These are phyloP conservation scores for Amniculicola lignicola DNA, from an alignment of 495 filamentous ascomycete genomes.

Conservation along the genomic window DNA sequence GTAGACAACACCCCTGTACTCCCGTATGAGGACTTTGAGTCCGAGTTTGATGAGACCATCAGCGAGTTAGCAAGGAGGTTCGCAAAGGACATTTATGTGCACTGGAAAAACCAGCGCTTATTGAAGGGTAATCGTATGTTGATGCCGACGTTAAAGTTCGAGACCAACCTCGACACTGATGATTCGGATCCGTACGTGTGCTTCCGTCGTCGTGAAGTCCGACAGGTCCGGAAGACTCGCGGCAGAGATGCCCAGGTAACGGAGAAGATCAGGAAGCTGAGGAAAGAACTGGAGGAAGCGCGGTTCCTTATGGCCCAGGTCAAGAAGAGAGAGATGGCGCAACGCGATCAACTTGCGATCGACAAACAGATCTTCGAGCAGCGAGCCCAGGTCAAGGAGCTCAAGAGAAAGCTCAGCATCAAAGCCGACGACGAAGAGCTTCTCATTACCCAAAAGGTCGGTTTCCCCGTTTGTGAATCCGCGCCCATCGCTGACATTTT, in stretches of 20 bases:
- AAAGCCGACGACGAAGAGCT: constrained; percentile 88
- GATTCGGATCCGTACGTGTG: constrained; percentile 97
- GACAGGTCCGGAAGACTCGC: constrained; percentile 90
- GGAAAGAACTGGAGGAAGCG: constrained; percentile 88
- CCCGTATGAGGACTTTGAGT: constrained; percentile 74
- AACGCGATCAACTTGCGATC: constrained; percentile 68
- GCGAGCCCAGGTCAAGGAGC: constrained; percentile 73
- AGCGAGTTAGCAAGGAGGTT: constrained; percentile 63
- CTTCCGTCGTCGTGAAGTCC: constrained; percentile 92
- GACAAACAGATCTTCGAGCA: constrained; percentile 78
- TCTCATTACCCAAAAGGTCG: constrained; percentile 87
- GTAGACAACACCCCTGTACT: constrained; percentile 82
- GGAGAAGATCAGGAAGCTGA: constrained; percentile 87
- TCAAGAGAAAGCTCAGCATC: constrained; percentile 82
- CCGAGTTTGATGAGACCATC: constrained; percentile 69
- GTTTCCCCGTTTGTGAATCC: background rate
- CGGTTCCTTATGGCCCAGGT: constrained; percentile 74
- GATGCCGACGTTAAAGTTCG: constrained; percentile 79
- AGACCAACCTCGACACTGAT: constrained; percentile 87
- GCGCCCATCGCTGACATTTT: constrained; percentile 6
- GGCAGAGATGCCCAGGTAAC: constrained; percentile 88
- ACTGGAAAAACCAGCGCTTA: constrained; percentile 77
- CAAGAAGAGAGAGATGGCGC: constrained; percentile 71
- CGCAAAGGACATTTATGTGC: constrained; percentile 82
- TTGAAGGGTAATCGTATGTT: constrained; percentile 63